phyloP scores from a whole-genome alignment of 495 filamentous ascomycete genomes.

The Penicillium robsamsonii region DNA sequence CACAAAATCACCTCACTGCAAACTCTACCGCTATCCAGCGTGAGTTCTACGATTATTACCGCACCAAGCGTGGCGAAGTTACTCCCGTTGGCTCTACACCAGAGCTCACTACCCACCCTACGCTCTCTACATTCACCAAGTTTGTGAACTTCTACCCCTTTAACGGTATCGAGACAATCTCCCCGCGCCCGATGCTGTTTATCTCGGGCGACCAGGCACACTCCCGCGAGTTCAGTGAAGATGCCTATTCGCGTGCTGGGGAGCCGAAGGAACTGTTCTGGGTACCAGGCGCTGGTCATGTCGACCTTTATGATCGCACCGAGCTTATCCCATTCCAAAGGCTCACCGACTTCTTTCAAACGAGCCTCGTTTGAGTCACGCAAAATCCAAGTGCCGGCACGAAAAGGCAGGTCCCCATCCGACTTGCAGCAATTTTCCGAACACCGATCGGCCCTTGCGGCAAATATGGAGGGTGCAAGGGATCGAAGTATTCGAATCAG shows the following conservation, averaged over 20 bases:
- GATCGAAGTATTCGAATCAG: too few species aligned
- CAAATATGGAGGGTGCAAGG: too few species aligned
- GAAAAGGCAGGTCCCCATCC: too few species aligned
- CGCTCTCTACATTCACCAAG: slow-evolving; percentile 20
- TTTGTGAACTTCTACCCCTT: slow-evolving; percentile 33
- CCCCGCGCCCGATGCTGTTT: slow-evolving; percentile 30
- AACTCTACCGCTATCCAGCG: slow-evolving; percentile 15
- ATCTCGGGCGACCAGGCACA: slow-evolving; percentile 30
- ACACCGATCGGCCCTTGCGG: too few species aligned
- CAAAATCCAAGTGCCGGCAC: too few species aligned
- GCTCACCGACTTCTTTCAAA: slow-evolving; percentile 25
- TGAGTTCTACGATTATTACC: slow-evolving; percentile 32
- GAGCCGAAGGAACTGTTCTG: slow-evolving; percentile 31
- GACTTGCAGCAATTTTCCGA: too few species aligned
- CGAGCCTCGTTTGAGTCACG: too few species aligned
- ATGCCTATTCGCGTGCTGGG: slow-evolving; percentile 25
- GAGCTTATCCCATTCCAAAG: slow-evolving; percentile 27
- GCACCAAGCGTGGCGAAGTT: slow-evolving; percentile 25
- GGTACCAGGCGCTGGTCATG: slow-evolving; percentile 26
- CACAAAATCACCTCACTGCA: slow-evolving; percentile 15
- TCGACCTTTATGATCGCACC: slow-evolving; percentile 28
- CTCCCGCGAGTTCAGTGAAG: slow-evolving; percentile 28
- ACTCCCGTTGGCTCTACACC: slow-evolving; percentile 15
- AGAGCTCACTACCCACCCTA: slow-evolving; percentile 23
- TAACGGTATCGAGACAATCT: slow-evolving; percentile 27